phyloP scores from a whole-genome alignment of 805 yeast genomes.

The Cyberlindnera maritima region DNA sequence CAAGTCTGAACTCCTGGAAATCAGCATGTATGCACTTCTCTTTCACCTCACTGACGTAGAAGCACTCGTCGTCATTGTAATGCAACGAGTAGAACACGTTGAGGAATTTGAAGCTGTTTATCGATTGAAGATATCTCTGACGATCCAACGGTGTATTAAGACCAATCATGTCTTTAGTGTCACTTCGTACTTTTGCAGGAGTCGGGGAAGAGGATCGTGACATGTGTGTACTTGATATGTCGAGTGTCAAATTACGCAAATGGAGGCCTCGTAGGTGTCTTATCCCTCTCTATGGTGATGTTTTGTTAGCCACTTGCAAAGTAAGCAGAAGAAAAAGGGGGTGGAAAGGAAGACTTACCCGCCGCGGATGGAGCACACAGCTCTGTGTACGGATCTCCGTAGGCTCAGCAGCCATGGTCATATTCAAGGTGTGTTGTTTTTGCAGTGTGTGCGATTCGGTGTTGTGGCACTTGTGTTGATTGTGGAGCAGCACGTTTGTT shows the following conservation, averaged over 20 bases:
- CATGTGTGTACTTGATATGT: neutral
- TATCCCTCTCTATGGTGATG: conserved; percentile 20
- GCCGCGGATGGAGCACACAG: conserved; percentile 17
- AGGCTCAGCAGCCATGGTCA: no score
- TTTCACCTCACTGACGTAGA: conserved; percentile 36
- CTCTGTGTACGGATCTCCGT: conserved; percentile 11
- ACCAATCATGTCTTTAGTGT: conserved; percentile 15
- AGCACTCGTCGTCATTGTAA: conserved; percentile 23
- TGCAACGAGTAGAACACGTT: conserved; percentile 38
- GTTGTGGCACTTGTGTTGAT: no score
- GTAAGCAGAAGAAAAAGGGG: neutral
- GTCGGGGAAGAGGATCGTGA: neutral
- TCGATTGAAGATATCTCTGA: conserved; percentile 29
- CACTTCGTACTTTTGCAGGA: conserved; percentile 13
- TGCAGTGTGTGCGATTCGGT: no score
- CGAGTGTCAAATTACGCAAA: conserved; percentile 19
- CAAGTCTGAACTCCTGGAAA: conserved; percentile 29
- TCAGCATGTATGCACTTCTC: conserved; percentile 28
- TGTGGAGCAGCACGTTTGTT: no score
- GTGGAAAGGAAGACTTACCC: conserved; percentile 13
- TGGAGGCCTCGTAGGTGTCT: conserved; percentile 22
- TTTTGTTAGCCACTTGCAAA: neutral
- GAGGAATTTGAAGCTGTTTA: conserved; percentile 29
- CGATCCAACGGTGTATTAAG: conserved; percentile 16
- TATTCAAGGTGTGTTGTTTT: no score